These are phyloP conservation scores for Lodderomyces margitis DNA, from an alignment of 1,139 yeast genomes.

Conservation along the genomic window DNA sequence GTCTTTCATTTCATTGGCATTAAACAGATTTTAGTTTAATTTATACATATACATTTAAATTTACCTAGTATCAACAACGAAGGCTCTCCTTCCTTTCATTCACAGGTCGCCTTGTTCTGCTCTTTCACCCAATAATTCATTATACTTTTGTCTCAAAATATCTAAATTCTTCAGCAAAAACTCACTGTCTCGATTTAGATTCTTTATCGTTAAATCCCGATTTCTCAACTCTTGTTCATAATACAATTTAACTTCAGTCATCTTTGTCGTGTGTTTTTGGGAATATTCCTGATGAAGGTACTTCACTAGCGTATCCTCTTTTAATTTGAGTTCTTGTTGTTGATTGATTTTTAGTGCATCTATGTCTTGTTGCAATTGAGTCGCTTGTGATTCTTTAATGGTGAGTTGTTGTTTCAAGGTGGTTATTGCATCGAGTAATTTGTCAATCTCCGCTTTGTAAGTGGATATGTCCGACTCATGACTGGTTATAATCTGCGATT, in stretches of 20 bases:
- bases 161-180: slow-evolving; percentile 1
- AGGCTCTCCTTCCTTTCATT: no score
- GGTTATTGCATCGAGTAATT: slow-evolving; percentile 3
- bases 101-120: not conserved
- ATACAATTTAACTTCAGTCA: slow-evolving; percentile 19
- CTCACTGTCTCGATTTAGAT: not conserved
- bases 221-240: slow-evolving; percentile 14
- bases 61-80: no score
- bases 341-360: not conserved
- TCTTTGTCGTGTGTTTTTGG: slow-evolving; percentile 64
- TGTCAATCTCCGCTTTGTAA: slow-evolving; percentile 2
- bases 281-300: slow-evolving; percentile 68
- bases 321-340: not conserved
- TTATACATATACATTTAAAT: no score
- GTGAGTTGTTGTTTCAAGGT: not conserved
- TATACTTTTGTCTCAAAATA: not conserved
- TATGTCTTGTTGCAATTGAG: not conserved
- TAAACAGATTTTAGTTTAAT: no score
- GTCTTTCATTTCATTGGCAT: no score
- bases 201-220: not conserved
- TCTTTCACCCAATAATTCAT: not conserved
- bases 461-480: not conserved
- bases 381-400: not conserved
- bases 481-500: not conserved
- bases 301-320: slow-evolving; percentile 52